Evolutionary conservation across 2,329 filamentous ascomycete species (phyloP).

Genomic region (Trichocomaceae sp.): DNA sequence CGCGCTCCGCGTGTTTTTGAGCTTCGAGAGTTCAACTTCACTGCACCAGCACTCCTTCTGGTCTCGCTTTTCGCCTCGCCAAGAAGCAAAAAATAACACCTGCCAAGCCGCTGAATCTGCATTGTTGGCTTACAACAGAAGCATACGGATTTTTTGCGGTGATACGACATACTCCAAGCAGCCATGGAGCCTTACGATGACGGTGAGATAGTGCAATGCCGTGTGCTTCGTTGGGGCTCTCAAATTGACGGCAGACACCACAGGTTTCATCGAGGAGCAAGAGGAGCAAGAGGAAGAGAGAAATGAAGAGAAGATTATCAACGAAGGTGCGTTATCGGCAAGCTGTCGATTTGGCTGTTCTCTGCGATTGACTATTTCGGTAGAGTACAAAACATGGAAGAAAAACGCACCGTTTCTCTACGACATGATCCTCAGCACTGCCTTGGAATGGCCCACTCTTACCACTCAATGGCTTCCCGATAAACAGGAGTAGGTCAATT

Average conservation of each 20-base stretch:
- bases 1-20: constrained; percentile 20
- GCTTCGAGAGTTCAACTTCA: constrained; percentile 11
- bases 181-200: constrained; percentile 34
- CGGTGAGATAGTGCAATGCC: constrained; percentile 15
- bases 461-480: constrained; percentile 98
- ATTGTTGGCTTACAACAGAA: background rate
- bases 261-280: constrained; percentile 32
- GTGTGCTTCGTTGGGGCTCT: background rate
- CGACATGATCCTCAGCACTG: constrained; percentile 92
- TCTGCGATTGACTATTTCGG: constrained; percentile 2
- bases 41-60: background rate
- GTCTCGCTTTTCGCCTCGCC: background rate
- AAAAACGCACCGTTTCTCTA: constrained; percentile 99
- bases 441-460: constrained; percentile 93
- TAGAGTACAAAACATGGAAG: constrained; percentile 99
- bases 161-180: background rate
- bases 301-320: constrained; percentile 82
- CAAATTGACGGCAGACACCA: constrained; percentile 12
- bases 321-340: constrained; percentile 58
- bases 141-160: background rate
- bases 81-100: background rate
- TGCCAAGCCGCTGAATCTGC: background rate
- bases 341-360: background rate
- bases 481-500: constrained; percentile 61
- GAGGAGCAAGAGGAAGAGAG: constrained; percentile 61